These are phyloP conservation scores for Helichrysum umbraculigerum DNA, from an alignment of 129 eudicot species.

Conservation along the genomic window DNA sequence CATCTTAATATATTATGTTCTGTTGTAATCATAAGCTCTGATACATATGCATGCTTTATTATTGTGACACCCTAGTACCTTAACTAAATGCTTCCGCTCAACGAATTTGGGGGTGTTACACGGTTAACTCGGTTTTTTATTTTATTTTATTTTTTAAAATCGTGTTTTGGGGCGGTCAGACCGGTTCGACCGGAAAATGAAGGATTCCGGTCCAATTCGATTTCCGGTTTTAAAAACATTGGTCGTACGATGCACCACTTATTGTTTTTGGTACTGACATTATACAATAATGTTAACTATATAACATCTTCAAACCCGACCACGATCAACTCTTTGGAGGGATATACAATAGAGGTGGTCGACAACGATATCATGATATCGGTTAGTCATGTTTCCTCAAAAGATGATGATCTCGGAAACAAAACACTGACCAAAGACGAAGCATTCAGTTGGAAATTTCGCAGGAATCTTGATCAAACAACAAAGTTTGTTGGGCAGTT, in stretches of 20 bases:
- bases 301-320: background rate
- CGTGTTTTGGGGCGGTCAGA: no score
- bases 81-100: no score
- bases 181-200: no score
- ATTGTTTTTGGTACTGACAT: background rate
- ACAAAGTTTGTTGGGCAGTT: background rate
- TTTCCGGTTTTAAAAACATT: no score
- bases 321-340: background rate
- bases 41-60: no score
- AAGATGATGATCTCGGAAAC: slow-evolving; percentile 14
- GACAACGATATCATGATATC: background rate
- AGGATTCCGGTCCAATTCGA: no score
- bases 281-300: background rate
- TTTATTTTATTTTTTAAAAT: no score
- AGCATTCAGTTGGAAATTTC: background rate
- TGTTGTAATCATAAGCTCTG: no score
- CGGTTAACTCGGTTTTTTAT: no score
- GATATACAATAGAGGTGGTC: background rate
- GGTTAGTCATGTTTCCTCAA: background rate
- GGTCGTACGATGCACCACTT: background rate
- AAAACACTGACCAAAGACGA: background rate
- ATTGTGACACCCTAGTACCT: no score
- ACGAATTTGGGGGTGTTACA: no score
- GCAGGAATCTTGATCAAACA: background rate
- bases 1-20: no score